Evolutionary conservation across 2,329 filamentous ascomycete species (phyloP).

Genomic region (Penicillium sp.): DNA sequence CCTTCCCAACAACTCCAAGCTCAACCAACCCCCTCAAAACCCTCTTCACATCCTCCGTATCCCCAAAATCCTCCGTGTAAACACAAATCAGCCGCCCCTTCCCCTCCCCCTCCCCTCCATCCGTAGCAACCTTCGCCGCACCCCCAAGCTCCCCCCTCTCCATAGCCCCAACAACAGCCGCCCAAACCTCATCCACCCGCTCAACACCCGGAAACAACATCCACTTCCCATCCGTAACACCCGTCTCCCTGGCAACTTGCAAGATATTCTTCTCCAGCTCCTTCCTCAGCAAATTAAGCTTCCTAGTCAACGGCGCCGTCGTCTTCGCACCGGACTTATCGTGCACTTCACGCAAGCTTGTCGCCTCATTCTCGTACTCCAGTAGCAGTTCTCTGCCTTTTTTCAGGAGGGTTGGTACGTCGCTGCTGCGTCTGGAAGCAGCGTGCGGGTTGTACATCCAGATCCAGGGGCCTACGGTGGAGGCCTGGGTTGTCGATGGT

Average conservation of each 20-base stretch:
- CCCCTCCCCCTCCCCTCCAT: constrained; percentile 35
- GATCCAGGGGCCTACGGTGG: constrained; percentile 60
- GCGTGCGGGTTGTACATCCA: constrained; percentile 62
- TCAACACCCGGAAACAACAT: constrained; percentile 29
- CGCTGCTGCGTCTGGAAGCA: constrained; percentile 38
- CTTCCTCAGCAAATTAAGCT: constrained; percentile 43
- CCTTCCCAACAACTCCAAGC: constrained; percentile 54
- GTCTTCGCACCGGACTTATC: constrained; percentile 40
- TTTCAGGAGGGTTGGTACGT: constrained; percentile 50
- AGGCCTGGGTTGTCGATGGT: constrained; percentile 57
- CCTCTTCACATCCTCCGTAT: constrained; percentile 64
- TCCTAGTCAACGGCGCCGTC: constrained; percentile 31
- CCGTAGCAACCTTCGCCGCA: constrained; percentile 67
- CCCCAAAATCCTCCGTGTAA: constrained; percentile 71
- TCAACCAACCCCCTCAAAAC: constrained; percentile 62
- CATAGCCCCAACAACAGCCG: constrained; percentile 62
- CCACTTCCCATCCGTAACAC: constrained; percentile 62
- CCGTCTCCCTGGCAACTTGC: constrained; percentile 56
- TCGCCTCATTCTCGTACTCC: constrained; percentile 46
- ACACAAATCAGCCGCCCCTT: constrained; percentile 65
- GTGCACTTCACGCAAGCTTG: constrained; percentile 51
- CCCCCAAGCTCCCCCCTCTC: constrained; percentile 66
- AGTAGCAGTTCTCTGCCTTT: constrained; percentile 55
- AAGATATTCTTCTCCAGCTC: constrained; percentile 55
- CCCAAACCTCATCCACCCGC: constrained; percentile 47